phyloP scores from a whole-genome alignment of 2,329 filamentous ascomycete species.

The Xylaria sp. region DNA sequence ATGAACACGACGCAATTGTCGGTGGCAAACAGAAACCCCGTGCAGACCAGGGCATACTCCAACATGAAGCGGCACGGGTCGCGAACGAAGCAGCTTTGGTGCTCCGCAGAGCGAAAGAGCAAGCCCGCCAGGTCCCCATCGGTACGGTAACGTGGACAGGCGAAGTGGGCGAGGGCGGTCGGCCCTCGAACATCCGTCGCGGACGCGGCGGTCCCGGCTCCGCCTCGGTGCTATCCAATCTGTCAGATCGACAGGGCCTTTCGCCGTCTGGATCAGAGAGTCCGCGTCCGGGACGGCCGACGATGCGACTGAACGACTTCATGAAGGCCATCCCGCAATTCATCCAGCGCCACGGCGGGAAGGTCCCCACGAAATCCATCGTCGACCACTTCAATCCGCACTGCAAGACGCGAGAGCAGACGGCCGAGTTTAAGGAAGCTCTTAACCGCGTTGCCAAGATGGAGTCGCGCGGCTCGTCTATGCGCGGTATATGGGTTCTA shows the following conservation, averaged over 20 bases:
- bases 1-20: slow-evolving; percentile 93
- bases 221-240: slow-evolving; percentile 64
- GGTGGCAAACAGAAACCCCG: slow-evolving; percentile 77
- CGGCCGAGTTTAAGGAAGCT: slow-evolving; percentile 83
- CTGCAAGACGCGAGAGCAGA: slow-evolving; percentile 75
- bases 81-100: slow-evolving; percentile 82
- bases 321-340: slow-evolving; percentile 74
- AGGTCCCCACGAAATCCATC: slow-evolving; percentile 83
- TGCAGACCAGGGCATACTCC: slow-evolving; percentile 81
- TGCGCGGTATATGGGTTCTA: slow-evolving; percentile 66
- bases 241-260: slow-evolving; percentile 67
- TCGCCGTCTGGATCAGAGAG: slow-evolving; percentile 59
- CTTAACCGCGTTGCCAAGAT: slow-evolving; percentile 80
- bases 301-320: slow-evolving; percentile 52
- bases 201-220: slow-evolving; percentile 63
- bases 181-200: slow-evolving; percentile 68
- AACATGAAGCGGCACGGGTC: slow-evolving; percentile 82
- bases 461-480: slow-evolving; percentile 66
- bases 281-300: slow-evolving; percentile 41
- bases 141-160: slow-evolving; percentile 96
- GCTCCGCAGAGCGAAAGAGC: slow-evolving; percentile 77
- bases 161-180: slow-evolving; percentile 79
- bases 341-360: slow-evolving; percentile 79
- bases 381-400: slow-evolving; percentile 90
- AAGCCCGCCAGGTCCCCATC: slow-evolving; percentile 77